Evolutionary conservation across 1,139 yeast genomes (phyloP).

Genomic region (Debaryomyces fabryi): DNA sequence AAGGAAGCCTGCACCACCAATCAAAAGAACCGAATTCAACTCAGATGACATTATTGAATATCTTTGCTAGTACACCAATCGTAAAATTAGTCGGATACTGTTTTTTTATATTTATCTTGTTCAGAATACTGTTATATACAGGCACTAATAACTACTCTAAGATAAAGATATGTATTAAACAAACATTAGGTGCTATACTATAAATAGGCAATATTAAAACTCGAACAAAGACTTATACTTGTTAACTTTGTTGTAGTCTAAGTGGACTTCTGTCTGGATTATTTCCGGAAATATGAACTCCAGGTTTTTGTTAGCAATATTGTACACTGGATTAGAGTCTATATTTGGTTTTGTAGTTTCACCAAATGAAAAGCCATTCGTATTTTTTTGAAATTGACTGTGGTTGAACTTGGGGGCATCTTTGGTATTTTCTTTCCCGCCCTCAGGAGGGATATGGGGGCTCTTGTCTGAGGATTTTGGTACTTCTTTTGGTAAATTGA

Average conservation of each 20-base stretch:
- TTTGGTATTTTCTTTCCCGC: neutral
- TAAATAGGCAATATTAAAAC: constrained; percentile 20
- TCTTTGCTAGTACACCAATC: constrained; percentile 1
- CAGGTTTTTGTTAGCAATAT: neutral
- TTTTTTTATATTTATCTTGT: neutral
- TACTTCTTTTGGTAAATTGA: neutral
- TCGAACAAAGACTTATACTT: constrained; percentile 30
- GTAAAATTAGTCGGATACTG: neutral
- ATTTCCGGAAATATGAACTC: constrained; percentile 35
- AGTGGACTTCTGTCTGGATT: constrained; percentile 21
- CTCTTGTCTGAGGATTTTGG: neutral
- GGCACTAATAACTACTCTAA: neutral
- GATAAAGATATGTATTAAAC: neutral
- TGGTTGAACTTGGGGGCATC: neutral
- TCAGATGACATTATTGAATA: constrained; percentile 12
- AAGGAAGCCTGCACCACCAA: constrained; percentile 95
- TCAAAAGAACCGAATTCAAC: constrained; percentile 67
- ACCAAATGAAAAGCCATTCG: constrained; percentile 11
- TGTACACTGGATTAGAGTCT: constrained; percentile 14
- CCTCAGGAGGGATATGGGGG: neutral
- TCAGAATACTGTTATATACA: constrained; percentile 1
- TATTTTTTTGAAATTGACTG: neutral
- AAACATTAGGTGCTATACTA: neutral
- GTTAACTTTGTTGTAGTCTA: constrained; percentile 32
- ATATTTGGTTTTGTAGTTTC: constrained; percentile 17